Percentiles rank a stretch among this genome's conserved stretches.
Evolutionary conservation across 768 basidiomycete species (phyloP).

Genomic region (Wakefieldia striispora): DNA sequence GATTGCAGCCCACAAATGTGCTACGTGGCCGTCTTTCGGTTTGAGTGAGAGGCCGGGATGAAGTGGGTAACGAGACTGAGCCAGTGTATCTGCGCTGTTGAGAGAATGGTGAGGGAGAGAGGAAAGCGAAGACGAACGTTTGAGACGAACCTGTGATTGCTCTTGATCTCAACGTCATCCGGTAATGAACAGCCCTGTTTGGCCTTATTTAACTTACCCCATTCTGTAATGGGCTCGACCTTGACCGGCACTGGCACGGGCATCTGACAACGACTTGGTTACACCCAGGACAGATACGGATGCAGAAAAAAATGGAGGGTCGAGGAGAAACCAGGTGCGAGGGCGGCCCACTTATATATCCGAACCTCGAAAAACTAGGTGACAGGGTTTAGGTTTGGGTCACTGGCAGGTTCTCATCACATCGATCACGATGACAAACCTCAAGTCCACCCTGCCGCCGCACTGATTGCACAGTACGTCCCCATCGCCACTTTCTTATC

Average conservation of each 20-base stretch:
- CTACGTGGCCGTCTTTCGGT: slow-evolving; percentile 7
- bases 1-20: slow-evolving; percentile 1
- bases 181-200: slow-evolving; percentile 23
- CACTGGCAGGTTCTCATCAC: no score
- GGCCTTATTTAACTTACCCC: slow-evolving; percentile 24
- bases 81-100: neutral
- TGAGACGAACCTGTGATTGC: slow-evolving; percentile 18
- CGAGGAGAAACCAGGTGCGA: neutral
- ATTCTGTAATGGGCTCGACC: slow-evolving; percentile 5
- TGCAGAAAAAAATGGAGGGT: no score
- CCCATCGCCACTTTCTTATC: neutral
- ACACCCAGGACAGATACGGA: neutral
- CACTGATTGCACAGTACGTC: neutral
- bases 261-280: no score
- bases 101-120: neutral
- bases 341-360: neutral
- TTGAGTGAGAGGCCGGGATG: neutral
- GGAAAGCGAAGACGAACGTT: slow-evolving; percentile 5
- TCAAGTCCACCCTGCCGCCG: slow-evolving; percentile 22
- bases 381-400: neutral
- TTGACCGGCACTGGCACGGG: slow-evolving; percentile 18
- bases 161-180: slow-evolving; percentile 10
- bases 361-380: no score
- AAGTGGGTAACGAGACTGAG: no score
- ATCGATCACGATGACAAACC: neutral